These are phyloP conservation scores for Echites panduratus DNA, from an alignment of 257 asterid genomes.

Conservation along the genomic window DNA sequence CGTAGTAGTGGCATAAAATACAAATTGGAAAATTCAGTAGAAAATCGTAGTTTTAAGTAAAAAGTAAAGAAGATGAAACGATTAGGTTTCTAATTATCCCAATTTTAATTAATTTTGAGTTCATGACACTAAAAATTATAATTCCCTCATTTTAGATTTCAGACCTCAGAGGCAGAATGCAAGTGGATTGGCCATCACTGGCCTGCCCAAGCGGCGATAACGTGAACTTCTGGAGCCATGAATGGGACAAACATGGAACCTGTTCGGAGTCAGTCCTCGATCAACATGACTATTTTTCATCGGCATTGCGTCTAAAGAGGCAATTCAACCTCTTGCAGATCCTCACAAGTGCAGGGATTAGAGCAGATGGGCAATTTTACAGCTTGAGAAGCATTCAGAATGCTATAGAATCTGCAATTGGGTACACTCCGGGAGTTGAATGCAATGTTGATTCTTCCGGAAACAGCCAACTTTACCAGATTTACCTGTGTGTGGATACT, in stretches of 20 bases:
- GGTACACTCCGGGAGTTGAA: slow-evolving; percentile 12
- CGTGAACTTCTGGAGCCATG: slow-evolving; percentile 37
- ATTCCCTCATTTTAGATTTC: slow-evolving; percentile 18
- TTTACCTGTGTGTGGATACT: slow-evolving; percentile 19
- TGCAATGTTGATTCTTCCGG: slow-evolving; percentile 23
- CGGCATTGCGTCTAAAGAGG: slow-evolving; percentile 32
- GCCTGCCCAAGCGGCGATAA: slow-evolving; percentile 38
- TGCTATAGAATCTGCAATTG: slow-evolving; percentile 12
- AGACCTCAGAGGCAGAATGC: slow-evolving; percentile 24
- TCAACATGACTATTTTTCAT: slow-evolving; percentile 30
- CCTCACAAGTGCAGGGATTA: slow-evolving; percentile 23
- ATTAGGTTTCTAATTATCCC: too few relatives aligned
- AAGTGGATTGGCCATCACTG: slow-evolving; percentile 36
- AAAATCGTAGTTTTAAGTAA: too few relatives aligned
- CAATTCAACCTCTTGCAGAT: slow-evolving; percentile 22
- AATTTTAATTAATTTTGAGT: not conserved
- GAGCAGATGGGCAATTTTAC: slow-evolving; percentile 15
- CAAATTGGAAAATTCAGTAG: too few relatives aligned
- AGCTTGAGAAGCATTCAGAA: slow-evolving; percentile 10
- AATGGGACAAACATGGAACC: slow-evolving; percentile 49
- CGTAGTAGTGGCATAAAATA: too few relatives aligned
- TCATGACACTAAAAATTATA: not conserved
- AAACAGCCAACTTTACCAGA: slow-evolving; percentile 21
- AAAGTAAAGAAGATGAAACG: too few relatives aligned
- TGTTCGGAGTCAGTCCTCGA: slow-evolving; percentile 30